Evolutionary conservation across 2,329 filamentous ascomycete genomes (phyloP), one percentile per base, ranked within the genome.

Genomic region (Ambrosiella beaveri): DNA sequence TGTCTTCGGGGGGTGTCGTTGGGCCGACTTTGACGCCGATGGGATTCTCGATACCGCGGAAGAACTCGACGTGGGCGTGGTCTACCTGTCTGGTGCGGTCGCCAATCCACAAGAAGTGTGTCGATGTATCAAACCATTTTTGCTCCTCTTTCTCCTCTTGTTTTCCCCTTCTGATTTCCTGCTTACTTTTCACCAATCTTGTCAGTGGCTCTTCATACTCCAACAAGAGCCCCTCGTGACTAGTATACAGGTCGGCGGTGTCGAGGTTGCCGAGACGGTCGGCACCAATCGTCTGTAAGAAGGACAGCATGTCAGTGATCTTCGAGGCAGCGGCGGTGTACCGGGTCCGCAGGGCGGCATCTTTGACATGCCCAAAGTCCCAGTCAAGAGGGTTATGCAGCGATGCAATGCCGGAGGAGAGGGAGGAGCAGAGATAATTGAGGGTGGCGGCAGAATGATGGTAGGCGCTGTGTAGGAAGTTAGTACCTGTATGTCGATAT

Each of bases 71-170:
- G 70, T 98, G 93, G 0, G 86, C 91, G 64, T 91, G 88, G 67
- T 93, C 86, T 51, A 96, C 81, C 71, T 97, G 91, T 52, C 93
- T 82, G 1, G 93, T 98, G 63, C 93, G 86, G 70, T 98, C 93
- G 57, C 93, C 93, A 65, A 98, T 94, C 93, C 93, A 98, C 68
- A 98, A 79, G 74, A 98, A 97, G 69, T 98, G 93, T 0, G 88
- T 88, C 3, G 88, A 95, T 0, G 91, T 97, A 71, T 95, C 86
- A 73, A 94, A 97, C 78, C 87, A 54, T 50, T 64, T 61, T 27
- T 27, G 27, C 27, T 27, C 27, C 3, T 27, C 27, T 27, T 27
- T 27, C 27, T 27, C 27, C 3, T 27, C 27, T 4, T 27, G 27
- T 27, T 27, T 27, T 27, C 27, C 27, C 27, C 27, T 27, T 27